Evolutionary conservation across 2,329 filamentous ascomycete species (phyloP), one percentile per base, ranked within the genome.

Genomic region (Fonsecaea nubica): DNA sequence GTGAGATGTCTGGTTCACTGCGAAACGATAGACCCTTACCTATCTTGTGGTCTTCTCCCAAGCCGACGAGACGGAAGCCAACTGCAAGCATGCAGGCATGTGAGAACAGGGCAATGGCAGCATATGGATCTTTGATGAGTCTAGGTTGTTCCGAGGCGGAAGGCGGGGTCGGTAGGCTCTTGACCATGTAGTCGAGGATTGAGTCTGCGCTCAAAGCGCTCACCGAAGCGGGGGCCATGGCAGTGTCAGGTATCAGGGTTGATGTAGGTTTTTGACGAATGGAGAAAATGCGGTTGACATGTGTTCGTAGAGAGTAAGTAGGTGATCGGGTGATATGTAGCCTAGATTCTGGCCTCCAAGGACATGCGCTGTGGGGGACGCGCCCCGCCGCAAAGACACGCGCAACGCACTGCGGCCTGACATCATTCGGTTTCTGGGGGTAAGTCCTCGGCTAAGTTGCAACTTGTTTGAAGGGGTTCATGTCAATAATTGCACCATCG

Each of bases 71-170:
- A 61, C 89, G 86, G 77, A 97, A 98, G 69, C 89, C 91, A 2
- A 94, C 87, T 8, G 89, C 89, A 30, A 87, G 77, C 88, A 98
- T 91, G 74, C 89, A 92, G 3, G 92, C 90, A 78, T 99, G 94
- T 21, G 89, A 84, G 69, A 96, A 89, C 30, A 98, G 85, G 15
- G 92, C 92, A 67, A 97, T 83, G 56, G 90, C 92, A 80, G 98
- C 93, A 76, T 90, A 92, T 0, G 90, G 67, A 68, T 77, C 78
- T 58, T 78, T 78, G 67, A 83, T 72, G 25, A 71, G 30, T 64
- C 55, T 54, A 40, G 65, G 48, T 63, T 65, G 60, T 18, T 63
- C 45, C n/a, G 62, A 38, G 57, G 63, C 62, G 35, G 67, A 54
- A n/a, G 68, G 50, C 33, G 67, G 66, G 35, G 67, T 65, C n/a